Evolutionary conservation across 768 basidiomycete species (phyloP), one percentile per base, ranked within the genome.

Genomic region (Glaciozyma antarctica): DNA sequence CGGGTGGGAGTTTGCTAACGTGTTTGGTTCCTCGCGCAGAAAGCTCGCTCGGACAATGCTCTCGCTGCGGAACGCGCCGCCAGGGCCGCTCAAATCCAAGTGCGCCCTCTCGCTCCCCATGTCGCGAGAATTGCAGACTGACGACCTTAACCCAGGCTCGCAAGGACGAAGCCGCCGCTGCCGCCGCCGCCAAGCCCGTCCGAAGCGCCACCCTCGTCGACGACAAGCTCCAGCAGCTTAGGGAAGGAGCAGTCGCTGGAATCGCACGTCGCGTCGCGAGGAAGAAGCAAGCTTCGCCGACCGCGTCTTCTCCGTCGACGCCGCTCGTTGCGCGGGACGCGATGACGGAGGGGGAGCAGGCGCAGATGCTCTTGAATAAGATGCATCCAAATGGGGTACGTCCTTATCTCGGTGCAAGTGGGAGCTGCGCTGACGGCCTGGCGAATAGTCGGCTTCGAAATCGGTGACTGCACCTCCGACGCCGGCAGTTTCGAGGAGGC

Each of bases 141-240:
- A 45, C 44, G 22, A 8, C 38, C 19, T 2, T 0, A 15, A 2
- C 10, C 8, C 58, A 69, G 69, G 65, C 60, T 19, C 69, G 69
- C 34, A 70, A 70, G 38, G 69, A 64, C 21, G 60, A 67, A 43
- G 63, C 62, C 3, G 60, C 43, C 17, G 62, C 53, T 22, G 57
- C 58, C 28, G 63, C 65, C 1, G 63, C 61, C 1, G 63, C 60
- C 19, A 65, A 65, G 3, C 49, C 59, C 5, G 56, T 54, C 16
- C 24, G 44, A 3, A 61, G 64, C 57, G 64, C 67, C 41, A 58
- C 61, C 6, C 61, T 70, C 38, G 66, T 70, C 54, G 69, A 70
- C 9, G 66, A 70, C 43, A 43, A 47, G 43, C 60, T 70, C 53
- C 66, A 61, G 44, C n/a, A 48, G 43, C 58, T 70, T 7, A 41